Conservation (phyloP, 345 rosid species). For the Barbarea vulgaris region DNA sequence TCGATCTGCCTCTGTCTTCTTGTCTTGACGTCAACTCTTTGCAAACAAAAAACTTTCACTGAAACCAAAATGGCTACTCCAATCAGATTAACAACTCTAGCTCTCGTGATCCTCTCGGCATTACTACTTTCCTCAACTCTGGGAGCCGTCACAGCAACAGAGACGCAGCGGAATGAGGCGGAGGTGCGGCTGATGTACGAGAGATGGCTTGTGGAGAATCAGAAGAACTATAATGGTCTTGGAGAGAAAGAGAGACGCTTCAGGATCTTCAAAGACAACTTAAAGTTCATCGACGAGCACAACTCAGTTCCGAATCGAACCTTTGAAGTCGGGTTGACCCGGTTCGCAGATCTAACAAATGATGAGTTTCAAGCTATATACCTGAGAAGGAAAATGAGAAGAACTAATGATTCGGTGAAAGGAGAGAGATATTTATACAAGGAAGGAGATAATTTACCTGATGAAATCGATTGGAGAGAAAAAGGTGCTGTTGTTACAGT, state of each 20-base stretch:
- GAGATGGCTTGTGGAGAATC: neutral
- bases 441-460: neutral
- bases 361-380: neutral
- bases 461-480: neutral
- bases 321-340: neutral
- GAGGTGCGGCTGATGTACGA: neutral
- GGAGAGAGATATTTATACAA: neutral
- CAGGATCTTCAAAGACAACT: conserved; percentile 4
- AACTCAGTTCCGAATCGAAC: neutral
- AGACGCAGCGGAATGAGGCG: neutral
- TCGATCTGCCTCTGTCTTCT: neutral
- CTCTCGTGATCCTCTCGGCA: neutral
- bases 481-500: neutral
- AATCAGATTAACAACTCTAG: neutral
- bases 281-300: neutral
- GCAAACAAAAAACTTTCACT: neutral
- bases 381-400: neutral
- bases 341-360: conserved; percentile 4
- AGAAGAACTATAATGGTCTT: neutral
- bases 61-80: neutral
- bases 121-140: neutral
- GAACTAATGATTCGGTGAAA: neutral
- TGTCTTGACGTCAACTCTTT: neutral
- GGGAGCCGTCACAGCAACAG: neutral
- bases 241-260: conserved; percentile 7